Base-by-base conservation (phyloP, 352 stramenopile genomes). In the Pythium apleroticum region DNA sequence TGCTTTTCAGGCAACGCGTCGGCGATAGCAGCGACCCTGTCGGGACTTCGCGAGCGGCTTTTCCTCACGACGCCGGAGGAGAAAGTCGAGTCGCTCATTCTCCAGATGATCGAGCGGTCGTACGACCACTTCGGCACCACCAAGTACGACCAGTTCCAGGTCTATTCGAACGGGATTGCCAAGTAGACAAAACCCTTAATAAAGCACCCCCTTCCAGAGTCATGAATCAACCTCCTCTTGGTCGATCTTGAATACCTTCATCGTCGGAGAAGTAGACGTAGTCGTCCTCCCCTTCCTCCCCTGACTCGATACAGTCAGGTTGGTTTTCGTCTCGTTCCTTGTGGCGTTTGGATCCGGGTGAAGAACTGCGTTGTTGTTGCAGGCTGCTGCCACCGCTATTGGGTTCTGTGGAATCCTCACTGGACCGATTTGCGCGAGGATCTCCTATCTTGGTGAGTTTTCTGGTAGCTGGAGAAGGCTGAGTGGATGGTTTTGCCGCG, bases 101-200 rank as follows among this genome's bases (percentile, higher is more conserved):
- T 96, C 52, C 85, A 77, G 52, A 91, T 98, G 68, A 94, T 99
- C n/a, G 90, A 98, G 62, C 86, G 96, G 45, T 88, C 93, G 61
- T 87, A 98, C 57, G 95, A 97, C 64, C 97, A 98, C 81, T 98
- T 97, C 81, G 89, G 93, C 53, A 99, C 96, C 11, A 89, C 83
- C 65, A 98, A 96, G 83, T 99, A 99, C 75, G 94, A 98, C 74
- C 77, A 96, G 52, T 98, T 98, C 72, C 93, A 98, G 71, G 79
- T 89, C 11, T 97, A 89, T 60, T 93, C 86, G n/a, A 96, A 95
- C 67, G 90, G 90, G n/a, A 96, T 97, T 49, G 78, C 83, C 57
- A 91, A 90, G 61, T 93, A 50, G 17, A 24, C 9, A 9, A 3
- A 28, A 4, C 4, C 43, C 6, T n/a, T 48, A 24, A 48, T 20